A percentile compares a stretch with the other conserved stretches of the same genome.
These are phyloP conservation scores for Phytomonas sp. DNA, from an alignment of 208 protist genomes.

Conservation along the genomic window DNA sequence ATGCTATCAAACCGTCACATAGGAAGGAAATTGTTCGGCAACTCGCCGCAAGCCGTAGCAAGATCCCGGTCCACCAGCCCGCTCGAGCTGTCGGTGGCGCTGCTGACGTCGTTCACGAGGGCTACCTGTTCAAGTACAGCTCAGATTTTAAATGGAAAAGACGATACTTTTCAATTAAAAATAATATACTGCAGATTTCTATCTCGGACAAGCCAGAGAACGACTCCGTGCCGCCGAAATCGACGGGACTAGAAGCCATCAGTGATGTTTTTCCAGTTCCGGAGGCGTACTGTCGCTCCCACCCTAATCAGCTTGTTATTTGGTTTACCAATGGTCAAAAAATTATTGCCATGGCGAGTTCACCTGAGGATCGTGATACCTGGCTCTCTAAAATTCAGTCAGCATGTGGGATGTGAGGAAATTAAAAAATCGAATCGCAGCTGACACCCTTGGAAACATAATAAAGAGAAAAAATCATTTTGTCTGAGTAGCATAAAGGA, in stretches of 20 bases:
- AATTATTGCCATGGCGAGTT: slow-evolving; percentile 70
- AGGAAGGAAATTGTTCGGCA: slow-evolving; percentile 63
- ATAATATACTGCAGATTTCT: slow-evolving; percentile 70
- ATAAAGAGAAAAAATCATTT: no score
- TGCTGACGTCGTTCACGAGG: slow-evolving; percentile 53
- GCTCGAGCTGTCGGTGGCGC: slow-evolving; percentile 18
- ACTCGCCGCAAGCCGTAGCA: slow-evolving; percentile 36
- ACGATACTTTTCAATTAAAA: slow-evolving; percentile 69
- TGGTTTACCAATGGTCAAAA: slow-evolving; percentile 88
- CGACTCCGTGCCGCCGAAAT: slow-evolving; percentile 64
- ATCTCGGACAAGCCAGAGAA: slow-evolving; percentile 66
- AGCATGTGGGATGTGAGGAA: slow-evolving; percentile 72
- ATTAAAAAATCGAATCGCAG: slow-evolving; percentile 6
- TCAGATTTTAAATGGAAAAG: slow-evolving; percentile 84
- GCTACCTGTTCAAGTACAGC: slow-evolving; percentile 80
- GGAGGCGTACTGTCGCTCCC: slow-evolving; percentile 75
- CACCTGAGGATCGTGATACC: slow-evolving; percentile 66
- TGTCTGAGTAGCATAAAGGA: no score
- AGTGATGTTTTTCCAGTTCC: slow-evolving; percentile 80
- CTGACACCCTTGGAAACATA: no score
- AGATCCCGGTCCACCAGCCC: slow-evolving; percentile 37
- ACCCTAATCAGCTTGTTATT: slow-evolving; percentile 81
- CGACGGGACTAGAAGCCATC: slow-evolving; percentile 60
- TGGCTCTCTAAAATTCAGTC: slow-evolving; percentile 81
- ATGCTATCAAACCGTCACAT: slow-evolving; percentile 49